Evolutionary conservation across 495 filamentous ascomycete genomes (phyloP).

Genomic region (Podospora anserina): DNA sequence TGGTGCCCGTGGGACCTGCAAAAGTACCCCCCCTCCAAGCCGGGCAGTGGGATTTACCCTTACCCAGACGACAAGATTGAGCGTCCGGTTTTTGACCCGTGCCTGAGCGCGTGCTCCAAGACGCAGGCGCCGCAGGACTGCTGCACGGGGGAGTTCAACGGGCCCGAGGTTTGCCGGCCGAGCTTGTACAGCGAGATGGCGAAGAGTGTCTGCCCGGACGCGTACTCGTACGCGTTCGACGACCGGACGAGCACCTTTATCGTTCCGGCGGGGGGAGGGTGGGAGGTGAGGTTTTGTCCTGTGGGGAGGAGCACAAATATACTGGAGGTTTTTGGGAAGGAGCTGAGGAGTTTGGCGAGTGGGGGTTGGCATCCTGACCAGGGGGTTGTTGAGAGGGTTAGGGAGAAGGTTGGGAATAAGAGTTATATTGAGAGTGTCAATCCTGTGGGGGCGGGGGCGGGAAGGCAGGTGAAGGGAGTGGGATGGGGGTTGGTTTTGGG

Average conservation of each 20-base stretch:
- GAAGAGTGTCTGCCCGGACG: slow-evolving; percentile 75
- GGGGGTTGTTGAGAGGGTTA: slow-evolving; percentile 12
- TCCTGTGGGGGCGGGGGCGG: neutral
- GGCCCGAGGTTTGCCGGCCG: slow-evolving; percentile 56
- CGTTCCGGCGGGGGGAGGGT: slow-evolving; percentile 67
- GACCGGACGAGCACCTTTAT: slow-evolving; percentile 74
- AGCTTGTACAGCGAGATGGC: slow-evolving; percentile 59
- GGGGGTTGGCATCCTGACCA: slow-evolving; percentile 12
- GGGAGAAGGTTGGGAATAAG: slow-evolving; percentile 23
- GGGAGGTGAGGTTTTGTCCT: slow-evolving; percentile 75
- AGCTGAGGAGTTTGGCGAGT: slow-evolving; percentile 37
- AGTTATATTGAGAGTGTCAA: slow-evolving; percentile 24
- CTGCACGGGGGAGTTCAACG: slow-evolving; percentile 62
- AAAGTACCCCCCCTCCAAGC: slow-evolving; percentile 57
- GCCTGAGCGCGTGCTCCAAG: slow-evolving; percentile 65
- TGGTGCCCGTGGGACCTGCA: slow-evolving; percentile 83
- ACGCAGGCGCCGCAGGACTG: slow-evolving; percentile 59
- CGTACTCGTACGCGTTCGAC: slow-evolving; percentile 77
- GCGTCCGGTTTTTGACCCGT: slow-evolving; percentile 68
- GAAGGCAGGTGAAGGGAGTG: neutral
- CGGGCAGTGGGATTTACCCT: slow-evolving; percentile 66
- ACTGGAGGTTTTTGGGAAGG: slow-evolving; percentile 46
- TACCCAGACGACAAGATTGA: slow-evolving; percentile 68
- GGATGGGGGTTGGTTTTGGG: neutral
- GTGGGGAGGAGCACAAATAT: slow-evolving; percentile 67